Evolutionary conservation across 2,329 filamentous ascomycete species (phyloP).

Genomic region (Zymoseptoria passerinii): DNA sequence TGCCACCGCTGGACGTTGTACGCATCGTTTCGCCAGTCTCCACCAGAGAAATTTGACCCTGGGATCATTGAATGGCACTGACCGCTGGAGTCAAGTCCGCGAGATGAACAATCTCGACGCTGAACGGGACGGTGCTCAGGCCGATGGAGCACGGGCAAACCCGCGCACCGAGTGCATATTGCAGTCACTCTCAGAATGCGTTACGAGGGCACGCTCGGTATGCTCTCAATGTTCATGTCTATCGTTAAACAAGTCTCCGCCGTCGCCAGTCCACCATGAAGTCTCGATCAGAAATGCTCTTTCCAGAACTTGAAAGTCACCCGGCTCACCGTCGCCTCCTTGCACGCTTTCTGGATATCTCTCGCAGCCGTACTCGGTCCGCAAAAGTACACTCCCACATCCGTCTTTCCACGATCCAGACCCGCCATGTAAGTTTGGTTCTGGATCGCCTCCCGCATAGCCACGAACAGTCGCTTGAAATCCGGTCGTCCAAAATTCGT

Average conservation of each 20-base stretch:
- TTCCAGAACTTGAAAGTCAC: constrained; percentile 98
- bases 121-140: background rate
- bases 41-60: background rate
- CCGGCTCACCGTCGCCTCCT: constrained; percentile 61
- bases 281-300: constrained; percentile 59
- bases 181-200: background rate
- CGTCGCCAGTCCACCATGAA: background rate
- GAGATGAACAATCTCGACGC: background rate
- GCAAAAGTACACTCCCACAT: constrained; percentile 96
- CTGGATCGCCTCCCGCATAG: constrained; percentile 80
- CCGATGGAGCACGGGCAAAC: background rate
- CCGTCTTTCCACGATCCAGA: constrained; percentile 61
- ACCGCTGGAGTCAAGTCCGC: background rate
- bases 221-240: background rate
- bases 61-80: background rate
- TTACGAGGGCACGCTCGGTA: background rate
- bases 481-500: constrained; percentile 95
- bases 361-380: constrained; percentile 74
- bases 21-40: background rate
- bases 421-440: constrained; percentile 79
- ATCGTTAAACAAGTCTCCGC: background rate
- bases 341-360: constrained; percentile 75
- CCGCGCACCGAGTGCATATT: background rate
- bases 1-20: background rate
- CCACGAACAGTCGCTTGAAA: constrained; percentile 68